phyloP scores from a whole-genome alignment of 2,329 filamentous ascomycete species.

The Endoconidiophora laricicola region DNA sequence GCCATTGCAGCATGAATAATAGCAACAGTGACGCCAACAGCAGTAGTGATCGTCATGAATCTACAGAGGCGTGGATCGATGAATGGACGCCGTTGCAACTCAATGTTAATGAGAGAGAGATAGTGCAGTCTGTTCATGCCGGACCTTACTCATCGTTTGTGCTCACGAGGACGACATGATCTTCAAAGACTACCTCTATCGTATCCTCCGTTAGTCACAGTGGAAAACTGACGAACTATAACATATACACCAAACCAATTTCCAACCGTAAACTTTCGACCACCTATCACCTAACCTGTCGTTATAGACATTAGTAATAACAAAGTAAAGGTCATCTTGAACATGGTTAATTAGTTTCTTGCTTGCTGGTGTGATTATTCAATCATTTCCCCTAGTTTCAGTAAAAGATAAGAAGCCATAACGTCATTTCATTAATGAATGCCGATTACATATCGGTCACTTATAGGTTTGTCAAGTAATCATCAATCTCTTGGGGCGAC shows the following conservation, averaged over 20 bases:
- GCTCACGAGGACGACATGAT: conserved; percentile 15
- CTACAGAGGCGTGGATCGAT: conserved; percentile 12
- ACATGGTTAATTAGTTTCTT: neutral
- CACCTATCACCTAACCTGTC: too few species aligned
- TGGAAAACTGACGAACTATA: too few species aligned
- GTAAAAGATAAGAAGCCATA: conserved; percentile 11
- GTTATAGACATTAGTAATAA: neutral
- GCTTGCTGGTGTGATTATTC: conserved; percentile 8
- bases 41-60: neutral
- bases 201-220: too few species aligned
- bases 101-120: conserved; percentile 15
- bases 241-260: too few species aligned
- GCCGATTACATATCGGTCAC: conserved; percentile 12
- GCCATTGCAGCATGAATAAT: too few species aligned
- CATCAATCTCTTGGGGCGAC: conserved; percentile 95
- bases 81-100: conserved; percentile 25
- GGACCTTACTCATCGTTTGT: conserved; percentile 35
- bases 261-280: too few species aligned
- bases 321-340: neutral
- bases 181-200: too few species aligned
- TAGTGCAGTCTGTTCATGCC: conserved; percentile 27
- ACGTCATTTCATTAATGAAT: conserved; percentile 12
- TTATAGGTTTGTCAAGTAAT: conserved; percentile 97
- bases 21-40: too few species aligned
- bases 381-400: conserved; percentile 8